Conservation (phyloP, 2,329 filamentous ascomycete genomes). For the Coniochaeta sp. region DNA sequence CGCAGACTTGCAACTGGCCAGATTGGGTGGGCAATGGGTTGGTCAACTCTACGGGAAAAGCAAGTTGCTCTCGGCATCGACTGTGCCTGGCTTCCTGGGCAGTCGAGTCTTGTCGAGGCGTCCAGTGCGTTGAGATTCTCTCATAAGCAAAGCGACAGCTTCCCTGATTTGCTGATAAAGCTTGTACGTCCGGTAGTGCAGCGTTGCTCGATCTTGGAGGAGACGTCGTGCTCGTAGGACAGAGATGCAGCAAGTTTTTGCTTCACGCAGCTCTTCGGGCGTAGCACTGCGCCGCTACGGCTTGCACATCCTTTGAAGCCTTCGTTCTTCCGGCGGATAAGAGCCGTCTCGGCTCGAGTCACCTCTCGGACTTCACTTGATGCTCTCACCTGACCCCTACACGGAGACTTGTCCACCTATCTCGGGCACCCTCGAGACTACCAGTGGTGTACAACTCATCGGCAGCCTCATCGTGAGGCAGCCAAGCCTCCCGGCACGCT, state of each 20-base stretch:
- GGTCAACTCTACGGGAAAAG: not conserved
- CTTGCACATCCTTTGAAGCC: not conserved
- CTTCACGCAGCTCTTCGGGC: not conserved
- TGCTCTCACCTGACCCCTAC: not conserved
- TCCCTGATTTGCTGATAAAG: not conserved
- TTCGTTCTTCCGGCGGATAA: not conserved
- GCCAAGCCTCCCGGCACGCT: no score
- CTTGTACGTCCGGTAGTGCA: not conserved
- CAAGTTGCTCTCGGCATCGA: not conserved
- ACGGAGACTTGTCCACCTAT: not conserved
- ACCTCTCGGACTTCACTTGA: not conserved
- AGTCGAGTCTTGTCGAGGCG: not conserved
- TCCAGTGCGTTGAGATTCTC: not conserved
- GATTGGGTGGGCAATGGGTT: not conserved
- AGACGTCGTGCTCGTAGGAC: not conserved
- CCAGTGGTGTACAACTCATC: not conserved
- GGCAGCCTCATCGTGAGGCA: not conserved
- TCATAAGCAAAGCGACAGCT: not conserved
- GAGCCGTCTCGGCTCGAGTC: not conserved
- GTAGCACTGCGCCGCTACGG: not conserved
- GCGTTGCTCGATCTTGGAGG: not conserved
- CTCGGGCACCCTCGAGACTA: not conserved
- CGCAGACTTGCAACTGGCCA: not conserved
- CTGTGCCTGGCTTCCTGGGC: not conserved
- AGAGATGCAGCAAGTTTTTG: not conserved